phyloP scores from a whole-genome alignment of 164 flowering plant genomes.

The Sextonia rubra region DNA sequence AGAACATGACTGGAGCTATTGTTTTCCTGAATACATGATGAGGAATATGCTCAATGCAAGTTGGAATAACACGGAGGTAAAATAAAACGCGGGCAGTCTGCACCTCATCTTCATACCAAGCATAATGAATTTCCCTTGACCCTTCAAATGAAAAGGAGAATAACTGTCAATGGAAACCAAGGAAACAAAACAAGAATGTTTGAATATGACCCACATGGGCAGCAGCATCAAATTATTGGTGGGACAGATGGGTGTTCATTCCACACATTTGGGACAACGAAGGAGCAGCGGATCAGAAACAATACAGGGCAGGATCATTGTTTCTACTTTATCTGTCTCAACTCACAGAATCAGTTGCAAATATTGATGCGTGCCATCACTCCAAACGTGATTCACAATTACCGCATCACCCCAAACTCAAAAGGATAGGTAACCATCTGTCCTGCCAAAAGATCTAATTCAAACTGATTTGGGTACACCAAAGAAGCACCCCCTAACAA shows the following conservation, averaged over 20 bases:
- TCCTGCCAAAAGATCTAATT: no score
- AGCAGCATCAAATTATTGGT: background rate
- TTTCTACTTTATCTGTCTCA: no score
- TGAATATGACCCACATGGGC: background rate
- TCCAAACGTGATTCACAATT: no score
- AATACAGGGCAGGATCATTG: no score
- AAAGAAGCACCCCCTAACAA: no score
- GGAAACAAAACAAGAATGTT: background rate
- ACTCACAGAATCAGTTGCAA: no score
- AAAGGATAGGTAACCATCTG: no score
- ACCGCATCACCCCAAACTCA: no score
- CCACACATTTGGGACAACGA: background rate
- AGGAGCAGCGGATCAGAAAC: no score
- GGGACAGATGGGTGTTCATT: background rate
- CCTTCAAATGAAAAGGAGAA: conserved; percentile 2
- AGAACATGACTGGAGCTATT: conserved; percentile 78
- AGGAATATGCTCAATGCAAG: conserved; percentile 61
- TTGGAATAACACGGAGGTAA: conserved; percentile 78
- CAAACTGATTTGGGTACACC: no score
- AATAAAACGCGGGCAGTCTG: conserved; percentile 90
- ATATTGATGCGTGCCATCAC: no score
- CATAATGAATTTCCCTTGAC: conserved; percentile 28
- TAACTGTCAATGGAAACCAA: background rate
- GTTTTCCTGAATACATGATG: conserved; percentile 41
- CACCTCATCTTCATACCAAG: conserved; percentile 79